Conservation (phyloP, 495 filamentous ascomycete species). For the Glonium stellatum region DNA sequence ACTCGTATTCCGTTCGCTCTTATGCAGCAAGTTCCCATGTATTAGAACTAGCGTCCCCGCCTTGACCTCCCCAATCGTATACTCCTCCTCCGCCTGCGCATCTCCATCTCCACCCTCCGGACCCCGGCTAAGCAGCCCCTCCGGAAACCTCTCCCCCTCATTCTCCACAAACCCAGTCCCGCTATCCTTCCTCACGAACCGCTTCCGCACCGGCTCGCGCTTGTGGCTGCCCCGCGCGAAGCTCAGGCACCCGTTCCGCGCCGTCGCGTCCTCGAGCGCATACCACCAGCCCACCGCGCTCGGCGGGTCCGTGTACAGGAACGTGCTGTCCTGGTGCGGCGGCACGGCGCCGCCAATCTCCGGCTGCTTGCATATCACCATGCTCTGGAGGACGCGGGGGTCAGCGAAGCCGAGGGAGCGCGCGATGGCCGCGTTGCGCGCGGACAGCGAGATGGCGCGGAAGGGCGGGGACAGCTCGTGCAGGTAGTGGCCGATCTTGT, state of each 20-base stretch:
- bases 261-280: conserved; percentile 83
- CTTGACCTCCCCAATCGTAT: conserved; percentile 71
- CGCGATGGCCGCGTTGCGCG: conserved; percentile 59
- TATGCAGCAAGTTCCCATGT: conserved; percentile 92
- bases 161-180: conserved; percentile 53
- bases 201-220: conserved; percentile 48
- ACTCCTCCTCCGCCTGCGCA: conserved; percentile 41
- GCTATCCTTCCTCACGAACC: conserved; percentile 63
- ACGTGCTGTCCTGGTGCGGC: conserved; percentile 84
- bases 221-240: conserved; percentile 76
- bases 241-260: conserved; percentile 77
- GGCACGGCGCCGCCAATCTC: conserved; percentile 86
- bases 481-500: conserved; percentile 94
- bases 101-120: conserved; percentile 27
- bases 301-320: conserved; percentile 86
- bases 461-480: conserved; percentile 72
- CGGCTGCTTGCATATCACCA: conserved; percentile 98
- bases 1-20: conserved; percentile 88
- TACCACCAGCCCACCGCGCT: conserved; percentile 93
- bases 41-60: conserved; percentile 86
- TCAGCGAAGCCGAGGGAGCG: conserved; percentile 62
- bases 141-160: conserved; percentile 42
- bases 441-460: conserved; percentile 49
- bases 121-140: conserved; percentile 34
- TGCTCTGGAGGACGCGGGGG: conserved; percentile 77